Evolutionary conservation across 2,329 filamentous ascomycete species (phyloP).

Genomic region (Leptodontidium sp.): DNA sequence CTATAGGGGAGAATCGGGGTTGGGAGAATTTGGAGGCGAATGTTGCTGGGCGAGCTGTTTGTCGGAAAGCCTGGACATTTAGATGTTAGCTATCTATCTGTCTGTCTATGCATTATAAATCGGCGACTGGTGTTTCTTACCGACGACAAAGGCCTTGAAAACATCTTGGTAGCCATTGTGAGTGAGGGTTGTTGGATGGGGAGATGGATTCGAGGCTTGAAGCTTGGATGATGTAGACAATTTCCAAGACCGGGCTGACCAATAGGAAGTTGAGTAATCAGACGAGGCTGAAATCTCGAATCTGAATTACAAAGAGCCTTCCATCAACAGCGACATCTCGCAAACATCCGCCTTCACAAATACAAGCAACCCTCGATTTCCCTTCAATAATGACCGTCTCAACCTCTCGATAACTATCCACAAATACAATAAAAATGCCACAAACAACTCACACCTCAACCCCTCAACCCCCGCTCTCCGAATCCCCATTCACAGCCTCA

Average conservation of each 20-base stretch:
- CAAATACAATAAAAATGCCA: slow-evolving; percentile 32
- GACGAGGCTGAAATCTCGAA: slow-evolving; percentile 35
- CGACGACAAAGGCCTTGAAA: slow-evolving; percentile 44
- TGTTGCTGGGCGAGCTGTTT: slow-evolving; percentile 21
- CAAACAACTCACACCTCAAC: slow-evolving; percentile 33
- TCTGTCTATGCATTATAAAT: not conserved
- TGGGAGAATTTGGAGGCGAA: slow-evolving; percentile 30
- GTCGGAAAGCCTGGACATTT: slow-evolving; percentile 52
- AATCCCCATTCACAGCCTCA: slow-evolving; percentile 40
- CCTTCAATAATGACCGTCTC: not conserved
- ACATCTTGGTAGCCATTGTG: slow-evolving; percentile 38
- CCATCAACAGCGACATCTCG: not conserved
- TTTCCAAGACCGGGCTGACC: slow-evolving; percentile 36
- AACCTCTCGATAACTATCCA: not conserved
- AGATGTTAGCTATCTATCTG: slow-evolving; percentile 32
- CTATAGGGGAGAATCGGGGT: slow-evolving; percentile 37
- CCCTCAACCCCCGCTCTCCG: slow-evolving; percentile 18
- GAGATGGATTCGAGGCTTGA: slow-evolving; percentile 11
- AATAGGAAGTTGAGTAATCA: slow-evolving; percentile 38
- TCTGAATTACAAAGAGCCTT: not conserved
- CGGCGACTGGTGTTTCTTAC: slow-evolving; percentile 26
- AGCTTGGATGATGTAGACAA: slow-evolving; percentile 15
- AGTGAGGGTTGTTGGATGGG: not conserved
- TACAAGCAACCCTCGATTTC: not conserved
- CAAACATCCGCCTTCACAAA: not conserved